Evolutionary conservation across 2,329 filamentous ascomycete species (phyloP), one percentile per base, ranked within the genome.

Genomic region (Penicillium sp.): DNA sequence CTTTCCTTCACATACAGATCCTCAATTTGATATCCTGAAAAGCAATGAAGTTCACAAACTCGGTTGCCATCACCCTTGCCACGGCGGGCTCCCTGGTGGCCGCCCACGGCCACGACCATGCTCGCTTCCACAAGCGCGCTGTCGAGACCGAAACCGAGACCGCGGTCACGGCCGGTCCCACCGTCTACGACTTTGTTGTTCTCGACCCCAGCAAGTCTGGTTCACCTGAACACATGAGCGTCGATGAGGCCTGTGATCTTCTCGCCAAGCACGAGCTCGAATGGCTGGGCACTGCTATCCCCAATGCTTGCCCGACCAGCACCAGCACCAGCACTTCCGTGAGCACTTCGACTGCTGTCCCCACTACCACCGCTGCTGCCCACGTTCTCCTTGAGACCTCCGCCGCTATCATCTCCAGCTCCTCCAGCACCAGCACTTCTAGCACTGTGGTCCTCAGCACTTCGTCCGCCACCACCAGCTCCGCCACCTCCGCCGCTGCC

Each of bases 111-210:
- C 73, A 74, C 58, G 78, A 79, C 64, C 71, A 73, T 54, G 80
- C 79, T 66, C 73, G 73, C 59, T 78, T 78, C 67, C 76, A 77
- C 65, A 76, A 76, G 70, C 79, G 78, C 65, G 72, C 66, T 30
- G 60, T 61, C 11, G 65, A 65, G 54, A 66, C 77, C 19, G 78
- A 79, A 38, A 78, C 78, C 61, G 79, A 80, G 22, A 78, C 82
- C 56, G 84, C 86, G 57, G 82, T 84, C 57, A 83, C 88, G 54
- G 80, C 84, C 43, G 85, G 83, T 45, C 83, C 88, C 68, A 86
- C 88, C 58, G 84, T 89, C 59, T 97, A 93, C 79, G 83, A 89
- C 73, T 80, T 93, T 57, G 85, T 89, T 62, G 89, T 88, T 62
- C 69, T 87, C 71, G 65, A 80, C 37, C 83, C 96, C 68, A 80